These are phyloP conservation scores for Fragosphaeria purpurea DNA, from an alignment of 2,329 filamentous ascomycete genomes.

Conservation along the genomic window DNA sequence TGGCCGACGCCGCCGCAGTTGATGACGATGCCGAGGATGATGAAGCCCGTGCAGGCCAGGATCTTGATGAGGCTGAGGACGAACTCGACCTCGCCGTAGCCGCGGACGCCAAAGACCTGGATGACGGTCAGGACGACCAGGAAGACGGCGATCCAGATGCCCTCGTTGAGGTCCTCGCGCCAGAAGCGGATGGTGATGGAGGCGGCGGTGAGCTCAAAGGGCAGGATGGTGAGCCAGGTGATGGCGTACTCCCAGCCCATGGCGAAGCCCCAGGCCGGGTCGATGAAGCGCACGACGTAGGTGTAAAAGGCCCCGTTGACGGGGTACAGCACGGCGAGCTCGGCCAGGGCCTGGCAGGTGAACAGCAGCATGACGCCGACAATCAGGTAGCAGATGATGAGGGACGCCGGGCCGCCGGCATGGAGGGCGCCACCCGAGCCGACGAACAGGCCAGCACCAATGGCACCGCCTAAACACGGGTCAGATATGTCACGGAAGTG, in stretches of 20 bases:
- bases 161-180: conserved; percentile 38
- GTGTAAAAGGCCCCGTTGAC: conserved; percentile 53
- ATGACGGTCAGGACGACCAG: conserved; percentile 39
- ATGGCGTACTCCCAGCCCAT: conserved; percentile 45
- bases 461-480: conserved; percentile 27
- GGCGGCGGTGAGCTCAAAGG: conserved; percentile 45
- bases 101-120: conserved; percentile 46
- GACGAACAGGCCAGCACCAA: conserved; percentile 56
- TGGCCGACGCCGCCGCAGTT: conserved; percentile 46
- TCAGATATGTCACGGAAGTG: too few relatives aligned
- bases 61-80: conserved; percentile 48
- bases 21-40: conserved; percentile 52
- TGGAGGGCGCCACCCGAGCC: conserved; percentile 51
- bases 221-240: conserved; percentile 38
- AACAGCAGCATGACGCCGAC: conserved; percentile 49
- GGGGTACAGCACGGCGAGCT: conserved; percentile 49
- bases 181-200: conserved; percentile 45
- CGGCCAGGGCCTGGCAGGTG: conserved; percentile 49
- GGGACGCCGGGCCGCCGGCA: conserved; percentile 46
- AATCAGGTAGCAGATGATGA: conserved; percentile 42
- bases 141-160: conserved; percentile 48
- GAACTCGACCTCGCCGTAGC: conserved; percentile 52
- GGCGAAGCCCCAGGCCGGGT: conserved; percentile 48
- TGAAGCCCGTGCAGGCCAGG: conserved; percentile 49
- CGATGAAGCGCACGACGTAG: conserved; percentile 51